A percentile compares a stretch with the other conserved stretches of the same genome.
Conservation (phyloP, 768 basidiomycete genomes). For the Pisolithus sp. region DNA sequence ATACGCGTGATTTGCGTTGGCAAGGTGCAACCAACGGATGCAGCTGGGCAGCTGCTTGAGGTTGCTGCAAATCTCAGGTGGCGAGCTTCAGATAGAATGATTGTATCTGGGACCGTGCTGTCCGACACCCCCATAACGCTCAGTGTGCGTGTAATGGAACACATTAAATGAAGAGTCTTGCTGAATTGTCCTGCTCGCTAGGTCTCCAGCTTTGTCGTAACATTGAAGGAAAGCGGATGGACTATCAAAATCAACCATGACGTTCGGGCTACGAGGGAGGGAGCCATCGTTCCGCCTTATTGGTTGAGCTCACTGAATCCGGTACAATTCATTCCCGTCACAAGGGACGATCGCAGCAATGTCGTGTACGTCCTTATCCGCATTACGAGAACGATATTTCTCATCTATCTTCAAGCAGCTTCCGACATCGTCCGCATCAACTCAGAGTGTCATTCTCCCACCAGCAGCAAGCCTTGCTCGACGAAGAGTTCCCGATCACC, state of each 20-base stretch:
- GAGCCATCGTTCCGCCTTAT: constrained; percentile 23
- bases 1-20: constrained; percentile 35
- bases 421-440: constrained; percentile 56
- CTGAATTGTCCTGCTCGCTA: constrained; percentile 4
- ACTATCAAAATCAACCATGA: constrained; percentile 55
- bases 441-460: constrained; percentile 53
- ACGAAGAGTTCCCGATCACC: constrained; percentile 72
- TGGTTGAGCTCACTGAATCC: constrained; percentile 61
- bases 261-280: constrained; percentile 33
- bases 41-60: constrained; percentile 11
- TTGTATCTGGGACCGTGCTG: constrained; percentile 56
- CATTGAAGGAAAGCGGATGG: constrained; percentile 59
- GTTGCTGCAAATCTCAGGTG: constrained; percentile 49
- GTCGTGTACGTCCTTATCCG: constrained; percentile 37
- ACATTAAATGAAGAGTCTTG: neutral
- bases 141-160: constrained; percentile 38
- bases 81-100: constrained; percentile 43
- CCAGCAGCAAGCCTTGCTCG: constrained; percentile 65
- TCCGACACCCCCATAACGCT: constrained; percentile 46
- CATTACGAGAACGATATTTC: neutral
- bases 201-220: constrained; percentile 44
- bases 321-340: constrained; percentile 45
- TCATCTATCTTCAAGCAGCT: constrained; percentile 29
- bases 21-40: constrained; percentile 37
- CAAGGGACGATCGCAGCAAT: constrained; percentile 38